Base-by-base conservation (phyloP, 768 basidiomycete genomes). In the Serendipita sp. region DNA sequence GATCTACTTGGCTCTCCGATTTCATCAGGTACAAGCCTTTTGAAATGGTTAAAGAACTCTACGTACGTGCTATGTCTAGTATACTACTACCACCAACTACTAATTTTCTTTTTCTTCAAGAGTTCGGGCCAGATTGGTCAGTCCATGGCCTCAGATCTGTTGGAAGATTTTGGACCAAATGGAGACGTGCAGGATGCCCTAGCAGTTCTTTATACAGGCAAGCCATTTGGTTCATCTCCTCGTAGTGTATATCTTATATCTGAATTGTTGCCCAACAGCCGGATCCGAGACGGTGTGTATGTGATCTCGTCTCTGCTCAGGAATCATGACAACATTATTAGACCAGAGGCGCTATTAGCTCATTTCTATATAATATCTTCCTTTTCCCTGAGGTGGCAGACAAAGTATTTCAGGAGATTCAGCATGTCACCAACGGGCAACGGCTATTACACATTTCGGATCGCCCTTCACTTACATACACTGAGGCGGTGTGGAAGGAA, bases 401-500 rank as follows among this genome's bases (percentile, higher is more conserved):
- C 4, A 16, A 32, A 10, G n/a, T 60, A 3, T 60, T 23, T 28
- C 1, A 32, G 16, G 56, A 60, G n/a, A 60, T 60, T n/a, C 16
- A 32, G 4, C 16, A 23, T 23, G 56, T 60, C 35, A 60, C 56
- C 8, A 10, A 60, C 16, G 56, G 56, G 3, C 23, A 32, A n/a
- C 56, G 56, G 10, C 10, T 36, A 60, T 36, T 36, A n/a, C 23
- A 8, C 3, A 35, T 60, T 60, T 4, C 23, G 32, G 56, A 60
- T 60, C 23, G 56, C 10, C 28, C 23, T n/a, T n/a, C 23, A 3
- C 23, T 60, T 30, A 11, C 56, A n/a, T 60, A 32, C n/a, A 60
- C 56, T 10, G 56, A 60, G 34, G 56, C 56, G 4, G 56, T 60
- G n/a, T 60, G 56, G 56, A 60, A 60, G 35, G 56, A 60, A 36